Evolutionary conservation across 2,329 filamentous ascomycete species (phyloP).

Genomic region (Niveomyces coronatus): DNA sequence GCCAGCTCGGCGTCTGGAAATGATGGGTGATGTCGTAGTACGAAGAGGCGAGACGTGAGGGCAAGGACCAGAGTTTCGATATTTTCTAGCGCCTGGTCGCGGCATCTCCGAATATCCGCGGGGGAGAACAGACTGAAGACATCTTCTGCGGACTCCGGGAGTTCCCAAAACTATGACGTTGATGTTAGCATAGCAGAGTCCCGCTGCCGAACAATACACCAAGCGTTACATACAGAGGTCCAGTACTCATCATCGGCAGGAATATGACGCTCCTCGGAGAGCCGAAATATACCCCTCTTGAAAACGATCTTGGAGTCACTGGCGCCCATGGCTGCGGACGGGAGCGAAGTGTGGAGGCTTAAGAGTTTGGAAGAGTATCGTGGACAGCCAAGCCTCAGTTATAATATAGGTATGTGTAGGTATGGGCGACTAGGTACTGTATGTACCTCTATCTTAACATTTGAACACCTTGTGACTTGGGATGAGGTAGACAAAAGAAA

Average conservation of each 20-base stretch:
- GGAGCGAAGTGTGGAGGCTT: slow-evolving; percentile 11
- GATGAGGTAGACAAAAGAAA: too few relatives aligned
- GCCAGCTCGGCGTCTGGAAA: slow-evolving; percentile 83
- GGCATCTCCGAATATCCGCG: slow-evolving; percentile 75
- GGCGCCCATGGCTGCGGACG: slow-evolving; percentile 65
- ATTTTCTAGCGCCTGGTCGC: slow-evolving; percentile 77
- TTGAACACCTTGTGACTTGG: too few relatives aligned
- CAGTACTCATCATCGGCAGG: slow-evolving; percentile 84
- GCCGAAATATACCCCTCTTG: slow-evolving; percentile 94
- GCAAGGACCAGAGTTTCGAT: slow-evolving; percentile 81
- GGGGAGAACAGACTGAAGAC: slow-evolving; percentile 93
- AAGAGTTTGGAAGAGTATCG: neutral
- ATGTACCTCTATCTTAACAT: too few relatives aligned
- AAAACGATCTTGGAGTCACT: slow-evolving; percentile 98
- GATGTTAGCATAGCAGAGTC: slow-evolving; percentile 16
- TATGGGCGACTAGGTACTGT: slow-evolving; percentile 7
- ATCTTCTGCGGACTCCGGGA: slow-evolving; percentile 91
- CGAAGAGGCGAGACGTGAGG: slow-evolving; percentile 70
- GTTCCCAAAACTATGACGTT: slow-evolving; percentile 73
- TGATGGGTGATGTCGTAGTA: slow-evolving; percentile 77
- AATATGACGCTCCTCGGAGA: slow-evolving; percentile 86
- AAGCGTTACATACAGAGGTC: slow-evolving; percentile 60
- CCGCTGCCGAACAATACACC: slow-evolving; percentile 5
- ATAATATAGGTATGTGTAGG: neutral
- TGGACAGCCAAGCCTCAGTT: slow-evolving; percentile 1